phyloP scores from a whole-genome alignment of 768 basidiomycete genomes.

The Podaxis sp. region DNA sequence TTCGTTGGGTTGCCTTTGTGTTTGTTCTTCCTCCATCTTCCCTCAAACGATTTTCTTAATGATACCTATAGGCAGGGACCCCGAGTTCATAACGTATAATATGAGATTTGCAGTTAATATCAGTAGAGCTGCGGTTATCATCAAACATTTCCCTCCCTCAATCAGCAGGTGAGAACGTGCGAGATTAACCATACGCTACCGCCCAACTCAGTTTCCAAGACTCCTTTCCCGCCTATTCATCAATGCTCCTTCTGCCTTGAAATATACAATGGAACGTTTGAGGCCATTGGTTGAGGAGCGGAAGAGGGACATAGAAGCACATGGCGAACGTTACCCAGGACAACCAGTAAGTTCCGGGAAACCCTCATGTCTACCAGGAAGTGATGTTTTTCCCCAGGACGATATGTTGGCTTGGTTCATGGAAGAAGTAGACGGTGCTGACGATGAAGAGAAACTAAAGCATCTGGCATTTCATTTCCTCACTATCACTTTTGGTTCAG shows the following conservation, averaged over 20 bases:
- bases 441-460: conserved; percentile 19
- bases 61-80: too few species aligned
- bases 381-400: too few species aligned
- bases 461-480: conserved; percentile 29
- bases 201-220: background rate
- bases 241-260: background rate
- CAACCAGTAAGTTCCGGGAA: too few species aligned
- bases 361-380: too few species aligned
- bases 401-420: conserved; percentile 14
- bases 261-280: background rate
- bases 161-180: conserved; percentile 25
- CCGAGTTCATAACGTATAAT: background rate
- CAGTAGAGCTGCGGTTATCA: conserved; percentile 5
- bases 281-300: conserved; percentile 10
- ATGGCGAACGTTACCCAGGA: conserved; percentile 36
- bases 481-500: conserved; percentile 36
- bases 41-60: too few species aligned
- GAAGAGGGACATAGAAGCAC: conserved; percentile 11
- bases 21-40: too few species aligned
- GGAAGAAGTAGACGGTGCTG: conserved; percentile 20
- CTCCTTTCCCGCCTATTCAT: conserved; percentile 13
- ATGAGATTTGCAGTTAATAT: background rate
- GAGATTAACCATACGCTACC: background rate
- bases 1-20: conserved; percentile 35
- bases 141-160: conserved; percentile 29